Base-by-base conservation (phyloP, 2,329 filamentous ascomycete species). In the Beauveria caledonica region DNA sequence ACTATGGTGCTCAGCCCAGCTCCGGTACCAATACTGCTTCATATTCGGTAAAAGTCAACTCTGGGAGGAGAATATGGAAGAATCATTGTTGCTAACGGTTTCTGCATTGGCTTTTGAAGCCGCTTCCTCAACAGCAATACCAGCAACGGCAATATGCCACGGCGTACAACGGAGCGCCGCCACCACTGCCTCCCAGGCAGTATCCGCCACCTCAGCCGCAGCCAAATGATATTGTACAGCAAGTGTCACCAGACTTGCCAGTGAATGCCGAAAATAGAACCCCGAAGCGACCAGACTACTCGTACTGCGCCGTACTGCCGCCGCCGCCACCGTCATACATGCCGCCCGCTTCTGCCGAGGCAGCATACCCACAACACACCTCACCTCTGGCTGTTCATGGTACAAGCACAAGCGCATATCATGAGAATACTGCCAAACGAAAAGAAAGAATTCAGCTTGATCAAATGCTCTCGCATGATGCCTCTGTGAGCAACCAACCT, bases 301-400 rank as follows among this genome's bases (percentile, higher is more conserved):
- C 57, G 15, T 59, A 59, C 13, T 46, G 27, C 57, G 52, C 57
- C 17, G 45, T 59, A 5, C 33, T 59, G 48, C 57, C 57, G 10
- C 57, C 57, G 19, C 57, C 57, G 19, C 39, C 57, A 13, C 57
- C 57, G 3, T 36, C 48, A 13, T 53, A 59, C 25, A 46, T 59
- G 25, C 57, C 57, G 2, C 57, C 39, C 4, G 17, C 39, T 17
- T 21, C 56, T 36, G 39, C 23, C 8, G n/a, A 25, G 19, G 8
- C 39, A 7, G 11, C 48, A 13, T n/a, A 51, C 15, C 17, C 48
- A 8, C 57, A 59, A 8, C 1, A n/a, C 8, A 19, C 3, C 27
- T 2, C 23, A 19, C 13, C 33, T 15, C 48, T 29, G 11, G 10
- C 4, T 15, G 5, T 19, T 1, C 40, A 59, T 5, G 13, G 10